phyloP scores from a whole-genome alignment of 306 rosid genomes.

The Dalbergia cultrata region DNA sequence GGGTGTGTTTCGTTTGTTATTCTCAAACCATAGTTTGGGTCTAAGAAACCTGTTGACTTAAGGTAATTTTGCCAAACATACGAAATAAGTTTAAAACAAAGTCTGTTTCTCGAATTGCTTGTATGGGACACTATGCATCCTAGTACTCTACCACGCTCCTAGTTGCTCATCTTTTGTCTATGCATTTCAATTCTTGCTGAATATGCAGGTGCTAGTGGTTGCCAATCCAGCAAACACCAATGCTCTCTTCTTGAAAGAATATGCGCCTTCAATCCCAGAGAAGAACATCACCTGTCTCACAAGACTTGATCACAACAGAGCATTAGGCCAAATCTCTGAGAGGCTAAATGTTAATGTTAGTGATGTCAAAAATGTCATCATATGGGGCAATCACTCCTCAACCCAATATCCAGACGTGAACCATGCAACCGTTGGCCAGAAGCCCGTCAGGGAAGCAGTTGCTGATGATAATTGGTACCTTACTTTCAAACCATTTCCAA shows the following conservation, averaged over 20 bases:
- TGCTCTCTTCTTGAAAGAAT: slow-evolving; percentile 86
- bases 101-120: too few species aligned
- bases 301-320: slow-evolving; percentile 92
- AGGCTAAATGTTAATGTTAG: slow-evolving; percentile 70
- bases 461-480: slow-evolving; percentile 72
- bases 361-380: slow-evolving; percentile 83
- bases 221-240: slow-evolving; percentile 98
- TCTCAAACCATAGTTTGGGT: too few species aligned
- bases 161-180: slow-evolving; percentile 20
- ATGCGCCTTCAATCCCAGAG: slow-evolving; percentile 81
- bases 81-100: too few species aligned
- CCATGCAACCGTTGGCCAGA: slow-evolving; percentile 73
- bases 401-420: slow-evolving; percentile 93
- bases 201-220: slow-evolving; percentile 81
- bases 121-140: background rate
- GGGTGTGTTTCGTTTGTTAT: background rate
- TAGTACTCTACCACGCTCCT: background rate
- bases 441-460: slow-evolving; percentile 65
- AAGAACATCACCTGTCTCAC: slow-evolving; percentile 89
- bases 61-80: too few species aligned
- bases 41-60: too few species aligned
- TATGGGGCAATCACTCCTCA: slow-evolving; percentile 98
- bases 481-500: background rate
- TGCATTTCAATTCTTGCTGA: slow-evolving; percentile 19
- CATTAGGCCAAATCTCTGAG: slow-evolving; percentile 88